phyloP scores from a whole-genome alignment of 2,329 filamentous ascomycete genomes.

The Paecilomyces sp. region DNA sequence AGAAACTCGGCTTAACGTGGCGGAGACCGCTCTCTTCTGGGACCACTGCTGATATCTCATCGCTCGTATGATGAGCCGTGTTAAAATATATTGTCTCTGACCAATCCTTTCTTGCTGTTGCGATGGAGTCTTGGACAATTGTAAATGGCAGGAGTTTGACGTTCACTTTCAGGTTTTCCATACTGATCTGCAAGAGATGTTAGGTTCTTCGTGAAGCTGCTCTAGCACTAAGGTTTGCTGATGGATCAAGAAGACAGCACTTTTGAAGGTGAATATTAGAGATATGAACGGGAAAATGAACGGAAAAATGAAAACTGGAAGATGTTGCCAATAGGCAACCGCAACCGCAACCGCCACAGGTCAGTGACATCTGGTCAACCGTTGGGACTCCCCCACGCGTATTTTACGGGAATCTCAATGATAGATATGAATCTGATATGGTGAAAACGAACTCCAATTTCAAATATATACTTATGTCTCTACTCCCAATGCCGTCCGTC shows the following conservation, averaged over 20 bases:
- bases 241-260: neutral
- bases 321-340: too few relatives aligned
- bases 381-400: too few relatives aligned
- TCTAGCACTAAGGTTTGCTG: neutral
- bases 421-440: too few relatives aligned
- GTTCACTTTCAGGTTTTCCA: neutral
- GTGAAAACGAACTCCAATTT: too few relatives aligned
- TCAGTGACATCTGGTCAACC: too few relatives aligned
- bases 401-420: too few relatives aligned
- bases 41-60: slow-evolving; percentile 21
- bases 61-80: slow-evolving; percentile 27
- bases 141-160: slow-evolving; percentile 3
- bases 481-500: neutral
- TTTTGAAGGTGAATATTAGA: too few relatives aligned
- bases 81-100: slow-evolving; percentile 22
- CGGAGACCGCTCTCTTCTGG: slow-evolving; percentile 1
- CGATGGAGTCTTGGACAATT: slow-evolving; percentile 4
- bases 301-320: too few relatives aligned
- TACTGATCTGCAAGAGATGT: neutral
- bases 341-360: too few relatives aligned
- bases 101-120: slow-evolving; percentile 3
- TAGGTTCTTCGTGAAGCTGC: neutral
- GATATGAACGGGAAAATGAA: too few relatives aligned
- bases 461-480: neutral
- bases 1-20: slow-evolving; percentile 19